Evolutionary conservation across 2,329 filamentous ascomycete genomes (phyloP).

Genomic region (Tolypocladium sp.): DNA sequence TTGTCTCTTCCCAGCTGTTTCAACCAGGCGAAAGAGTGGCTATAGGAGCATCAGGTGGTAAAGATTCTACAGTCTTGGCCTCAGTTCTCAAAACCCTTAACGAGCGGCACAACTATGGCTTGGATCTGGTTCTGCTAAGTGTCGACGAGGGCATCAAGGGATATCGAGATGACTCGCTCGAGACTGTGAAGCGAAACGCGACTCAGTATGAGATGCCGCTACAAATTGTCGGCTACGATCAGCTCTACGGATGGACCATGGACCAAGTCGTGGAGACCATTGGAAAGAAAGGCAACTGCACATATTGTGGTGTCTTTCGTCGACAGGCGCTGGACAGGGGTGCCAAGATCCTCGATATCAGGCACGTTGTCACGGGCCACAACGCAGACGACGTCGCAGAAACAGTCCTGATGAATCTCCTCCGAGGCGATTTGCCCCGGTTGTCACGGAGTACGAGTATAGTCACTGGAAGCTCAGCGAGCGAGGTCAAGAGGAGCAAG

Average conservation of each 20-base stretch:
- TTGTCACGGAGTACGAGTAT: slow-evolving; percentile 86
- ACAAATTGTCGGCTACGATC: slow-evolving; percentile 85
- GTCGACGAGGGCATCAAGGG: slow-evolving; percentile 97
- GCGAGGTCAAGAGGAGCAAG: slow-evolving; percentile 90
- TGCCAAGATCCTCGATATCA: slow-evolving; percentile 76
- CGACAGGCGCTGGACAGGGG: slow-evolving; percentile 90
- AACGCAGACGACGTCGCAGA: slow-evolving; percentile 97
- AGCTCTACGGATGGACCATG: slow-evolving; percentile 98
- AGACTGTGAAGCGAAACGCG: slow-evolving; percentile 93
- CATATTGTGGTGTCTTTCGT: slow-evolving; percentile 92
- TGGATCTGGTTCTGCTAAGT: slow-evolving; percentile 78
- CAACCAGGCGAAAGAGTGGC: slow-evolving; percentile 75
- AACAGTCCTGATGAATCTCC: slow-evolving; percentile 94
- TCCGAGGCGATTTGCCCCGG: slow-evolving; percentile 81
- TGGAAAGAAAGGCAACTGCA: slow-evolving; percentile 97
- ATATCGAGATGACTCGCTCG: slow-evolving; percentile 89
- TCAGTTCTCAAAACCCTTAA: slow-evolving; percentile 93
- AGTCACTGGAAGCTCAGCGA: slow-evolving; percentile 66
- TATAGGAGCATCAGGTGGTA: slow-evolving; percentile 93
- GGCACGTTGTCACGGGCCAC: slow-evolving; percentile 92
- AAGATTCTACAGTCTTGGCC: slow-evolving; percentile 93
- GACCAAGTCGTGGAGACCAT: slow-evolving; percentile 95
- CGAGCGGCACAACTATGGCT: slow-evolving; percentile 75
- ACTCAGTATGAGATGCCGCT: slow-evolving; percentile 84
- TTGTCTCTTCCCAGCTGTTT: slow-evolving; percentile 74